Percentiles rank a stretch among this genome's conserved stretches.
Conservation (phyloP, 805 yeast species). For the Metschnikowia baotianmanensis region DNA sequence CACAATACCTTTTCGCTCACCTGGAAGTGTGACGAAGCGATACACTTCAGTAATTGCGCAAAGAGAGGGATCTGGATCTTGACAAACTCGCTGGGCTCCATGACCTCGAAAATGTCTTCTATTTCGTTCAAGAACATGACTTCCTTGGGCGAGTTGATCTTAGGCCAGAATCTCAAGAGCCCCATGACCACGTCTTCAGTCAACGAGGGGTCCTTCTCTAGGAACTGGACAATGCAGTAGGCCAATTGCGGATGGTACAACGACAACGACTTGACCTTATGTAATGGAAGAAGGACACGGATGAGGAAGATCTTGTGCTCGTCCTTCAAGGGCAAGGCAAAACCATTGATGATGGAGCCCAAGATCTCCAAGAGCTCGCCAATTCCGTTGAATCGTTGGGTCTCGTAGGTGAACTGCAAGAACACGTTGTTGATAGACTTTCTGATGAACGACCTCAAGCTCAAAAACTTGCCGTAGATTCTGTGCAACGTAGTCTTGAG, state of each 20-base stretch:
- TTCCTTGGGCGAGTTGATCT: constrained; percentile 90
- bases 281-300: constrained; percentile 85
- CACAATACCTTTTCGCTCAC: constrained; percentile 93
- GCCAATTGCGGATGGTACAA: constrained; percentile 96
- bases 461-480: constrained; percentile 91
- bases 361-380: constrained; percentile 92
- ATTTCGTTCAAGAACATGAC: constrained; percentile 93
- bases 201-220: constrained; percentile 87
- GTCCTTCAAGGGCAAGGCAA: constrained; percentile 94
- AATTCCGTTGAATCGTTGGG: constrained; percentile 93
- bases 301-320: constrained; percentile 91
- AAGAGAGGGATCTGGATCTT: constrained; percentile 91
- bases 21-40: constrained; percentile 93
- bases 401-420: constrained; percentile 89
- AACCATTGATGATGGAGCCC: constrained; percentile 96
- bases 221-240: constrained; percentile 92
- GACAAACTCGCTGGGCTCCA: constrained; percentile 88
- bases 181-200: constrained; percentile 98
- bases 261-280: constrained; percentile 84
- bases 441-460: constrained; percentile 85
- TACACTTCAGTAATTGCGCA: constrained; percentile 91
- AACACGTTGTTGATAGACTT: constrained; percentile 90
- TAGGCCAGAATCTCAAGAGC: constrained; percentile 92
- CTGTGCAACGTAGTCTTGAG: constrained; percentile 93
- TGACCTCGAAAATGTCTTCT: constrained; percentile 94